Evolutionary conservation across 169 alveolate species (phyloP), one percentile per base, ranked within the genome.

Genomic region (Babesia gibsoni): DNA sequence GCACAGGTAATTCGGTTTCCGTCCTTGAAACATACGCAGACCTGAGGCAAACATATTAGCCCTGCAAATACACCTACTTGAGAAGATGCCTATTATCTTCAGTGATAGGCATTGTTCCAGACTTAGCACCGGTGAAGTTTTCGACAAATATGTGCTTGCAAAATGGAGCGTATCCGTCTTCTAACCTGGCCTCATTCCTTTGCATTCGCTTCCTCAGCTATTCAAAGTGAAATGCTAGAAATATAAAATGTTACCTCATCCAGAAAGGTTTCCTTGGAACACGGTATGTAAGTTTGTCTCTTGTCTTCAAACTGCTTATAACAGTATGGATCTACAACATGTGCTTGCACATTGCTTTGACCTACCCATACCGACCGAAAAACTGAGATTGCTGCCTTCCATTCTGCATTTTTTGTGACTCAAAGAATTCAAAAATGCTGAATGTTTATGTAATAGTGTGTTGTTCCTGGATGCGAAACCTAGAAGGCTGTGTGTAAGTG

Each of bases 91-190:
- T 83, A 75, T 96, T 96, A 27, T 94, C 95, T 18, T 68, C 77
- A 18, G 96, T 98, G 45, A 98, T 96, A 61, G 90, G 93, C 0
- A 96, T 57, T 14, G 94, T 69, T 35, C 94, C 91, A 29, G 91
- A 80, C 20, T 80, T 68, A 12, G 98, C 97, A 36, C 92, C 94
- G 0, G 98, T 95, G 79, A 96, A 96, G 91, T 98, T 98, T 49
- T 89, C 91, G 20, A 96, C 82, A 84, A 96, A 96, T 30, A 98
- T 52, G 81, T 98, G 99, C 61, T 96, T 96, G 84, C 99, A 98
- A 79, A 98, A 98, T 1, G 98, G 98, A 39, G 99, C 99, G 90
- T 98, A 98, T 8, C 99, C 99, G 67, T 90, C 94, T 45, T 69
- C 67, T 10, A 91, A 80, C 16, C 73, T 63, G 16, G 70, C 75